A percentile compares a stretch with the other conserved stretches of the same genome.
phyloP scores from a whole-genome alignment of 192 early-diverging fungal species.

The Geranomyces michiganensis region DNA sequence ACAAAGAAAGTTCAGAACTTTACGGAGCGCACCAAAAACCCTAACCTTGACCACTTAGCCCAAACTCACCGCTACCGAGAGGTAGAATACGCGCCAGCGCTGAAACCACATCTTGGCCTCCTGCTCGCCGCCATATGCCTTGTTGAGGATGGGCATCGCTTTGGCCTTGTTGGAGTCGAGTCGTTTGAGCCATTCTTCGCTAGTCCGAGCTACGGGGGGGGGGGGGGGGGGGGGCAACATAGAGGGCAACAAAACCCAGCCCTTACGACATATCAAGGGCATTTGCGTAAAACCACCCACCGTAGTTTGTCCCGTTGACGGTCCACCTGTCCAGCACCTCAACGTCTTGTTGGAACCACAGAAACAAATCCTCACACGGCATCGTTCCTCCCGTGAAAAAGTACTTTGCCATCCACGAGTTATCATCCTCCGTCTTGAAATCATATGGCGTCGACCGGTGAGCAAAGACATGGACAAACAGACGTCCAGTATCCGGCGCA shows the following conservation, averaged over 20 bases:
- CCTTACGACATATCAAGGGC: no score
- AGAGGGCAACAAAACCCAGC: no score
- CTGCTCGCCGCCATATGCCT: constrained; percentile 53
- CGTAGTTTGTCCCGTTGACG: constrained; percentile 63
- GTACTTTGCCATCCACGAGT: constrained; percentile 58
- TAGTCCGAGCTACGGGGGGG: constrained; percentile 36
- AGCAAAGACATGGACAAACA: constrained; percentile 68
- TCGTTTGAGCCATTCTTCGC: constrained; percentile 56
- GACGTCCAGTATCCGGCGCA: constrained; percentile 52
- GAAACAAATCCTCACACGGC: constrained; percentile 56
- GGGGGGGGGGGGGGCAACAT: no score
- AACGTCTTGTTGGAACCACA: constrained; percentile 63
- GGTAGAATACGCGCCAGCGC: constrained; percentile 67
- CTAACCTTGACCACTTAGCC: background rate
- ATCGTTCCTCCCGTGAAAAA: constrained; percentile 71
- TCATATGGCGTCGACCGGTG: constrained; percentile 62
- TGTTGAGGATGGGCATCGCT: constrained; percentile 44
- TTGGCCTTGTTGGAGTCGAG: constrained; percentile 52
- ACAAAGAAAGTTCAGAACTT: background rate
- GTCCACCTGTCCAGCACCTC: constrained; percentile 62
- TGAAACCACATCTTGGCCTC: constrained; percentile 59
- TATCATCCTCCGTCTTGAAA: constrained; percentile 56
- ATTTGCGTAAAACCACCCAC: background rate
- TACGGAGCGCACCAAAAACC: background rate
- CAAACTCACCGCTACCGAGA: constrained; percentile 48